phyloP scores from a whole-genome alignment of 2,329 filamentous ascomycete genomes.

The Huntiella abstrusa region DNA sequence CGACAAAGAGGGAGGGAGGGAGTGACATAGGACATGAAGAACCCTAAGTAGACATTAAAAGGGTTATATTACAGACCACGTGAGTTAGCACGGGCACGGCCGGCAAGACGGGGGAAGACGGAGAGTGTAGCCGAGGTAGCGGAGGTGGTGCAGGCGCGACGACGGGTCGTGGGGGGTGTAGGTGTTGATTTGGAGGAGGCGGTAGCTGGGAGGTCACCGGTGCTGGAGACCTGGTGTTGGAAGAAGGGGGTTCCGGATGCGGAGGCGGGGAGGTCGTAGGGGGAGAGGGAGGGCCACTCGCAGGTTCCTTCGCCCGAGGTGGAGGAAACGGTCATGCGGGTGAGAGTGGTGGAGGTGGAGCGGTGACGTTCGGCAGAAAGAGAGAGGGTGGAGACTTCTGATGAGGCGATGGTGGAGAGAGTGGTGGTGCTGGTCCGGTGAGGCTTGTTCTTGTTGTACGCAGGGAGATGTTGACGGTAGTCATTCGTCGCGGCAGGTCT shows the following conservation, averaged over 20 bases:
- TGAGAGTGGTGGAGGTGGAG: slow-evolving; percentile 35
- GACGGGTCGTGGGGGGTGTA: slow-evolving; percentile 14
- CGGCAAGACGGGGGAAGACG: slow-evolving; percentile 27
- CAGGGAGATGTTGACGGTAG: slow-evolving; percentile 21
- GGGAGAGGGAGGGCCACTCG: slow-evolving; percentile 11
- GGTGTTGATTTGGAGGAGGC: slow-evolving; percentile 4
- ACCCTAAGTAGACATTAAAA: not conserved
- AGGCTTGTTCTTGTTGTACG: slow-evolving; percentile 15
- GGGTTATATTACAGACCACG: not conserved
- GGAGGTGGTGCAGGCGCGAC: slow-evolving; percentile 28
- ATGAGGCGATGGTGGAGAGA: slow-evolving; percentile 17
- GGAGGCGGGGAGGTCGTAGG: slow-evolving; percentile 5
- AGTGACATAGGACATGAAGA: not conserved
- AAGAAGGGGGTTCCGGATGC: not conserved
- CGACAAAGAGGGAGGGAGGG: not conserved
- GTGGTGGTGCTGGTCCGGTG: slow-evolving; percentile 30
- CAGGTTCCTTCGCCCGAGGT: slow-evolving; percentile 24
- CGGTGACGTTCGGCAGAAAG: slow-evolving; percentile 30
- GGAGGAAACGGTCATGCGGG: slow-evolving; percentile 33
- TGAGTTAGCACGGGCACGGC: slow-evolving; percentile 18
- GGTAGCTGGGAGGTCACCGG: slow-evolving; percentile 10
- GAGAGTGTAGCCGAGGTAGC: slow-evolving; percentile 25
- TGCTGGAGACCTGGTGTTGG: slow-evolving; percentile 9
- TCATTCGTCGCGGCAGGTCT: slow-evolving; percentile 34
- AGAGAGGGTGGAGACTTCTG: slow-evolving; percentile 16